Conservation (phyloP, 495 filamentous ascomycete genomes). For the Aspergillus haitiensis region DNA sequence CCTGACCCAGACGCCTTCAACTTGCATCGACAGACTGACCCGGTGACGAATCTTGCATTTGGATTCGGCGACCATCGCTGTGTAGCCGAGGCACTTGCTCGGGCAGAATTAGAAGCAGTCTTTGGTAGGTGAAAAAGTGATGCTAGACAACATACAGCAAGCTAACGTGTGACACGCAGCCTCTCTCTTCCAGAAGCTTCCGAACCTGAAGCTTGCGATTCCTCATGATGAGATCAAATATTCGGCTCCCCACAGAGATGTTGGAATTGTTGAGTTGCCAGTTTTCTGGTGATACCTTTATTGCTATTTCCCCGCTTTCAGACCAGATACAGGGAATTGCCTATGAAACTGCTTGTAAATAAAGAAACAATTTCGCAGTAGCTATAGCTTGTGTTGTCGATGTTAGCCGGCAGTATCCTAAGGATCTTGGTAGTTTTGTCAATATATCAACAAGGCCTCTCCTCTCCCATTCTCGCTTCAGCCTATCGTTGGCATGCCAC, state of each 20-base stretch:
- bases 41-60: constrained; percentile 2
- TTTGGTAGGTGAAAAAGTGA: constrained; percentile 5
- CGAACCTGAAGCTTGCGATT: constrained; percentile 7
- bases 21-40: constrained; percentile 3
- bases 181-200: constrained; percentile 6
- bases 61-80: constrained; percentile 9
- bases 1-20: constrained; percentile 10
- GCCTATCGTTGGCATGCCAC: no score
- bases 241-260: neutral
- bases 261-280: constrained; percentile 3
- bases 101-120: constrained; percentile 5
- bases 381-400: no score
- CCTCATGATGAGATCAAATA: constrained; percentile 2
- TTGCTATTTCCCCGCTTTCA: no score
- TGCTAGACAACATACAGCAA: neutral
- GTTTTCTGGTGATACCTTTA: neutral
- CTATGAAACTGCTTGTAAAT: no score
- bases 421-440: no score
- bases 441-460: no score
- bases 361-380: no score
- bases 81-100: constrained; percentile 3
- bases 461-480: no score
- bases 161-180: neutral
- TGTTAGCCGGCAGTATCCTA: no score
- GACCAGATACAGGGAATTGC: no score